phyloP scores from a whole-genome alignment of 495 filamentous ascomycete species.

The Neurospora tetrasperma region DNA sequence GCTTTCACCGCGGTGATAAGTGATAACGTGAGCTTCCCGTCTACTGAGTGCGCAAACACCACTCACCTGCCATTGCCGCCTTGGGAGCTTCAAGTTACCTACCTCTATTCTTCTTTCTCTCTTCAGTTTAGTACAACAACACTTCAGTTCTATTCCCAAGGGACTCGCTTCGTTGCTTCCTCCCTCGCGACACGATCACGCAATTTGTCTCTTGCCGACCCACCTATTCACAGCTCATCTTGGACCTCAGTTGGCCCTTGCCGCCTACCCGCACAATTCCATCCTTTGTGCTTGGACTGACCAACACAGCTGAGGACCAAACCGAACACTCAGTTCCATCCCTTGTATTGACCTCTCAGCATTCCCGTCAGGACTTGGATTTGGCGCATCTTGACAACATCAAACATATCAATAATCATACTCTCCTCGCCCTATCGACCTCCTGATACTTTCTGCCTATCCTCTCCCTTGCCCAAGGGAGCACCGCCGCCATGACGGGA shows the following conservation, averaged over 20 bases:
- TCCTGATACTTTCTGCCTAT: neutral
- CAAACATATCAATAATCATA: neutral
- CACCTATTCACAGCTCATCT: neutral
- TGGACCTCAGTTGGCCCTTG: neutral
- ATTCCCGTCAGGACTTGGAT: neutral
- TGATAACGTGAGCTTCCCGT: neutral
- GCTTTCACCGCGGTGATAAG: neutral
- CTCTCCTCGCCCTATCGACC: neutral
- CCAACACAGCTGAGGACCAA: neutral
- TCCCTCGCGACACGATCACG: neutral
- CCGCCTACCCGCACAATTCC: neutral
- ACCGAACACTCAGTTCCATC: neutral
- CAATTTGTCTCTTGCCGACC: neutral
- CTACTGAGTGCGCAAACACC: neutral
- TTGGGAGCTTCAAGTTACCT: neutral
- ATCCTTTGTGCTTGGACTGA: neutral
- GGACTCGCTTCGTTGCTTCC: neutral
- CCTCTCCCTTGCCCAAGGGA: neutral
- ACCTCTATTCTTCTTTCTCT: neutral
- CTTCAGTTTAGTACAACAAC: neutral
- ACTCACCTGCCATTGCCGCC: neutral
- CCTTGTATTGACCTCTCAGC: neutral
- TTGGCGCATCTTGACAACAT: neutral
- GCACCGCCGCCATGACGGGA: constrained; percentile 27
- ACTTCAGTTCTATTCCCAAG: neutral